Conservation (phyloP, 768 basidiomycete genomes). For the Coprinopsis sp. region DNA sequence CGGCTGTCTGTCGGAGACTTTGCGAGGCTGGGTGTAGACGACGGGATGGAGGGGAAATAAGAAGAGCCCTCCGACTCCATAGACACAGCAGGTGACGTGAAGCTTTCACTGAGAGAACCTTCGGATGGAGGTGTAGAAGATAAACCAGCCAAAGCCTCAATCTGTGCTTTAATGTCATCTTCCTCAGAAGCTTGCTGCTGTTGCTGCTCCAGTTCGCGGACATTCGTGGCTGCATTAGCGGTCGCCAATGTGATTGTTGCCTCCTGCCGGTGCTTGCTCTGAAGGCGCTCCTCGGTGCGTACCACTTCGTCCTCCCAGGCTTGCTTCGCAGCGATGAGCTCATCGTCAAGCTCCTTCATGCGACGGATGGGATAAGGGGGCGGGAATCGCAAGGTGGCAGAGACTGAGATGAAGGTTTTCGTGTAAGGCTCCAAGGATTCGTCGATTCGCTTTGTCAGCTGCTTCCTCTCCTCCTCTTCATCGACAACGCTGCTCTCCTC, state of each 20-base stretch:
- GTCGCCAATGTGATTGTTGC: conserved; percentile 33
- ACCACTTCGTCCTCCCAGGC: conserved; percentile 89
- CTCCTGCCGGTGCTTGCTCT: conserved; percentile 39
- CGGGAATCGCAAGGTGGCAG: conserved; percentile 86
- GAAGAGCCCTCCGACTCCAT: conserved; percentile 27
- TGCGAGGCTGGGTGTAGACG: not conserved
- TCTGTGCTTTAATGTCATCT: conserved; percentile 62
- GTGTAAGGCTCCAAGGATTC: conserved; percentile 80
- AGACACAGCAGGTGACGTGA: conserved; percentile 20
- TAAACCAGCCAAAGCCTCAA: conserved; percentile 48
- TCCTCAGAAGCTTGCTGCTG: conserved; percentile 16
- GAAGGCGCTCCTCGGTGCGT: conserved; percentile 63
- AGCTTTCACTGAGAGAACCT: not conserved
- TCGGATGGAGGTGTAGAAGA: conserved; percentile 37
- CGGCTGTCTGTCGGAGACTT: not conserved
- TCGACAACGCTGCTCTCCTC: conserved; percentile 27
- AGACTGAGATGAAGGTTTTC: conserved; percentile 88
- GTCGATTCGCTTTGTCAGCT: conserved; percentile 73
- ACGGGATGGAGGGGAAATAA: conserved; percentile 26
- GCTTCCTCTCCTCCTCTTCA: conserved; percentile 66
- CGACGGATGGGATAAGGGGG: conserved; percentile 84
- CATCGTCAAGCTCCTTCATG: conserved; percentile 86
- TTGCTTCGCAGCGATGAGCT: conserved; percentile 61
- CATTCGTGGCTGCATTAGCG: conserved; percentile 19
- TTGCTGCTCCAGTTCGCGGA: conserved; percentile 17